A percentile compares a stretch with the other conserved stretches of the same genome.
phyloP scores from a whole-genome alignment of 1,284 basidiomycete genomes.

The Ceratobasidium papillatum region DNA sequence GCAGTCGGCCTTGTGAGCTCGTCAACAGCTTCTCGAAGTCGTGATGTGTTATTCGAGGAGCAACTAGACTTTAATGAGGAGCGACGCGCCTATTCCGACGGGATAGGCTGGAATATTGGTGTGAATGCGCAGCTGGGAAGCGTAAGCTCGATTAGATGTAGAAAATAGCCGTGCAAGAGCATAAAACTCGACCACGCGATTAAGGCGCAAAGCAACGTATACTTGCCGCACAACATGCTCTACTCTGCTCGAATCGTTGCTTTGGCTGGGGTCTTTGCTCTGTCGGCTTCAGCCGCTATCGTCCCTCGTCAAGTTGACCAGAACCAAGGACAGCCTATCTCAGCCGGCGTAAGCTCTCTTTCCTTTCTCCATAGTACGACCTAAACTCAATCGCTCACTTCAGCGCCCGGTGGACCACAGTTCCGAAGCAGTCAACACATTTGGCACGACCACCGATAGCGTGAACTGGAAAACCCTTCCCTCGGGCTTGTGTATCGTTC shows the following conservation, averaged over 20 bases:
- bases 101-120: too few species aligned
- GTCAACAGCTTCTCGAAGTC: too few species aligned
- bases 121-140: too few species aligned
- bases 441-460: slow-evolving; percentile 10
- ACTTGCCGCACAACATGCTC: slow-evolving; percentile 48
- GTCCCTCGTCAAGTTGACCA: neutral
- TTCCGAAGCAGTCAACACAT: neutral
- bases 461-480: slow-evolving; percentile 6
- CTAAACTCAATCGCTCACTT: neutral
- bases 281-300: neutral
- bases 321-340: slow-evolving; percentile 16
- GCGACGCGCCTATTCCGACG: too few species aligned
- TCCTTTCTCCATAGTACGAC: neutral
- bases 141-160: too few species aligned
- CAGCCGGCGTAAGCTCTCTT: neutral
- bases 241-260: neutral
- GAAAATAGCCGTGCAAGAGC: too few species aligned
- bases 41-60: too few species aligned
- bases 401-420: neutral
- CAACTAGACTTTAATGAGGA: too few species aligned
- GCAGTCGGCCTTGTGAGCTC: too few species aligned
- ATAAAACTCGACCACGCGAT: too few species aligned
- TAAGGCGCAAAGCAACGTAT: too few species aligned
- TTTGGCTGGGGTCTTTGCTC: neutral
- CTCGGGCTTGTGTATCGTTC: slow-evolving; percentile 16